Base-by-base conservation (phyloP, 2,329 filamentous ascomycete genomes). In the Calonectria honghensis region DNA sequence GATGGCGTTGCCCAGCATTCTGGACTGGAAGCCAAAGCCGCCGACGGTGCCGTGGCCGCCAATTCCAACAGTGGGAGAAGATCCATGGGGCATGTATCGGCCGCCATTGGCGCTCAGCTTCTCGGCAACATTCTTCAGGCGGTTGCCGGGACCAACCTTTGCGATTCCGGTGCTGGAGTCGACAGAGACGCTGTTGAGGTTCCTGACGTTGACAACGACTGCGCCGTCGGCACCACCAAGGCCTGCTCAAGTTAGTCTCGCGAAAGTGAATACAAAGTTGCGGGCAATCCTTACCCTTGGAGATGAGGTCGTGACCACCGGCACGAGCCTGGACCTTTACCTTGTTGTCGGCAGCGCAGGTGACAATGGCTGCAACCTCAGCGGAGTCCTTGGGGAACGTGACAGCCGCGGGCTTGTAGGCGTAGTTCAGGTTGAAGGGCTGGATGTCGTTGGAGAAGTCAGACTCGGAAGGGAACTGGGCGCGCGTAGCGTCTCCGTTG, bases 81-180 rank as follows among this genome's bases (percentile, higher is more conserved):
- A 70, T 10, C 71, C 71, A 27, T 73, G 71, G n/a, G 66, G 71
- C 54, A 73, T 73, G 24, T 65, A 70, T 20, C 71, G 51, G 29
- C 24, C 35, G n/a, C 66, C 51, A 9, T 63, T 63, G 41, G 61
- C 61, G 20, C 45, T 27, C 27, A 65, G 5, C 29, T 65, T 65
- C 29, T 48, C 41, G 4, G 27, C 61, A 0, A 29, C 27, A 10
- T 65, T 41, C 61, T 50, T 65, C 13, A 65, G 18, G 9, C 41
- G 61, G 61, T 65, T 65, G 24, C 61, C 61, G 7, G 61, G 61
- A 4, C 61, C 61, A 24, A 50, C 41, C 18, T 50, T 65, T 10
- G 61, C 61, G 18, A 63, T 63, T 63, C 57, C 57, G 29, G 57
- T 63, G 35, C 57, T 63, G 24, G 57, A 63, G 20, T 63, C 57